Conservation (phyloP, 495 filamentous ascomycete genomes). For the Hypoxylon intermedium region DNA sequence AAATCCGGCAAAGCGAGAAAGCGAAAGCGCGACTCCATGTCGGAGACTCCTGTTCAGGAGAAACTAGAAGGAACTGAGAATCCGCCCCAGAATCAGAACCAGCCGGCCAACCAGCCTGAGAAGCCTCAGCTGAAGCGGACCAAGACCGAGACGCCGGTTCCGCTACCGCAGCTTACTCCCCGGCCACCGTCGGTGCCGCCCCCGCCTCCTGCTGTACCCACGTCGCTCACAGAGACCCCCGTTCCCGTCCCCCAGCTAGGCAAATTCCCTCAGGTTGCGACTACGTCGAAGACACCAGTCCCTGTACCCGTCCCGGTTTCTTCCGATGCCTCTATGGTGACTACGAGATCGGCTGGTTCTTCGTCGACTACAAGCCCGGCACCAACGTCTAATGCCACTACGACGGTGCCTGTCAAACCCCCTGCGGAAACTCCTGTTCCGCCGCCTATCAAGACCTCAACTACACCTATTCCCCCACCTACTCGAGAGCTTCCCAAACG, state of each 20-base stretch:
- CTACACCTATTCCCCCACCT: conserved; percentile 61
- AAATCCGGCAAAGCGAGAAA: conserved; percentile 52
- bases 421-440: conserved; percentile 42
- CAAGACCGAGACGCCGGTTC: conserved; percentile 64
- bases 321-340: conserved; percentile 38
- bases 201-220: conserved; percentile 14
- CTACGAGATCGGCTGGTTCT: conserved; percentile 40
- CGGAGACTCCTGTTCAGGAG: conserved; percentile 51
- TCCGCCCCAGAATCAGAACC: conserved; percentile 28
- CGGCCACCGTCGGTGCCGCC: conserved; percentile 41
- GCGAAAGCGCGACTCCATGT: conserved; percentile 61
- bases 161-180: conserved; percentile 51
- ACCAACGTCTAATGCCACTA: conserved; percentile 33
- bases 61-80: conserved; percentile 48
- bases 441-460: conserved; percentile 54
- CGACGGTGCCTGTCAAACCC: conserved; percentile 38
- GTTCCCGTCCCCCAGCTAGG: conserved; percentile 59
- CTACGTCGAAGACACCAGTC: conserved; percentile 56
- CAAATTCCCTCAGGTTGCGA: conserved; percentile 54
- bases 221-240: conserved; percentile 55
- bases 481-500: conserved; percentile 48
- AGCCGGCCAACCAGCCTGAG: conserved; percentile 35
- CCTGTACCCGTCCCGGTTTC: conserved; percentile 41
- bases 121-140: conserved; percentile 59
- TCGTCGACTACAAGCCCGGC: conserved; percentile 39